Evolutionary conservation across 2,329 filamentous ascomycete genomes (phyloP), one percentile per base, ranked within the genome.

Genomic region (Exophiala aquamarina): DNA sequence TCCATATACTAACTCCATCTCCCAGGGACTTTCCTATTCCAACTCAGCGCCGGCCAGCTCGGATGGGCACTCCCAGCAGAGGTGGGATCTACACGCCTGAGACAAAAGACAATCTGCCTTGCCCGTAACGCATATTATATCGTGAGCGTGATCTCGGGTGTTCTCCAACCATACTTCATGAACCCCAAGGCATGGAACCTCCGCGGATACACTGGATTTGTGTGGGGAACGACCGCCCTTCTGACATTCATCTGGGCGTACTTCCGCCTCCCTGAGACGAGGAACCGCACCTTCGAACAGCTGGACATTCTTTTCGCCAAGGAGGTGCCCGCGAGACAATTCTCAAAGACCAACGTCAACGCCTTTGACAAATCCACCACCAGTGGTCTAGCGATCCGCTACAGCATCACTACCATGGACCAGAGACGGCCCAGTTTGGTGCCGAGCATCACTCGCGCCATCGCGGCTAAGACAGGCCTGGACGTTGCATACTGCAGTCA

Each of bases 61-160:
- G 75, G 71, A 3, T 80, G 77, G 59, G 70, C 71, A 0, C 60
- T 79, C 23, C 64, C 78, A 19, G 72, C 75, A 0, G 77, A 79
- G 57, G 63, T 78, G 3, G 75, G 73, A 0, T 77, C 74, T 0
- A 76, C 74, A 0, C 68, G 76, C 5, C 70, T 80, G 21, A 73
- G 76, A 49, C 67, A 71, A 8, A 78, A 79, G 64, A 76, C 74
- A 0, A 74, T 79, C n/a, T 74, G 75, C 5, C 65, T 80, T 21
- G 72, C 75, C 2, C 68, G 76, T 9, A 70, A 66, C 38, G 54
- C 69, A 21, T 79, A 77, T 61, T 76, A 79, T 50, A 63, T 77
- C 11, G 59, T 63, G 14, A 67, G 70, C 28, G 74, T 80, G 35
- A 52, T 70, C 26, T 70, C 67, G 54, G 78, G 69, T 10, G 50